Percentiles rank a stretch among this genome's conserved stretches.
Conservation (phyloP, 768 basidiomycete species). For the Hypholoma fasciculare region DNA sequence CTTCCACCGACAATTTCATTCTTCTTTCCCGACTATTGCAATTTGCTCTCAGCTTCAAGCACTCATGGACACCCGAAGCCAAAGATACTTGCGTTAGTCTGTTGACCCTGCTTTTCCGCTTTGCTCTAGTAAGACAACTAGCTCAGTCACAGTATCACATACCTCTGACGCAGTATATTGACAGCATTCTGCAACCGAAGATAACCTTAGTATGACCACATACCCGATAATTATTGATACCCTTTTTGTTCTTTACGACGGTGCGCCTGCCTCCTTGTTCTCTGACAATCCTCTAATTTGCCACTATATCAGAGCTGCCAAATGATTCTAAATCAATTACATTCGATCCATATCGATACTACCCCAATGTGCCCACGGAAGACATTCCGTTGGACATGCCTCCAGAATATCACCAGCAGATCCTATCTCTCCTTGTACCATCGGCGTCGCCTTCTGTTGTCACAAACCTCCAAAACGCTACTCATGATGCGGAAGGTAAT, state of each 20-base stretch:
- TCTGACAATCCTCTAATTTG: neutral
- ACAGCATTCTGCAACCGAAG: constrained; percentile 58
- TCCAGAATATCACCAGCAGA: constrained; percentile 52
- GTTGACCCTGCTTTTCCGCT: constrained; percentile 42
- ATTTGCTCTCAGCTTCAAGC: constrained; percentile 68
- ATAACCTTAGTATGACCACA: constrained; percentile 51
- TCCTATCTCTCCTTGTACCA: constrained; percentile 59
- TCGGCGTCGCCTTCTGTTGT: constrained; percentile 52
- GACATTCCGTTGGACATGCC: constrained; percentile 61
- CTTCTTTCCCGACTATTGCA: constrained; percentile 70
- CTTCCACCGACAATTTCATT: constrained; percentile 41
- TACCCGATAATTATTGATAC: constrained; percentile 76
- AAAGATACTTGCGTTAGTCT: constrained; percentile 48
- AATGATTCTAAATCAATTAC: constrained; percentile 51
- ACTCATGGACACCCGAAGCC: constrained; percentile 51
- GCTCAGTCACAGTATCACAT: constrained; percentile 1
- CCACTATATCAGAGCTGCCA: constrained; percentile 52
- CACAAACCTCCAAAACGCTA: constrained; percentile 56
- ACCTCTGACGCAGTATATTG: neutral
- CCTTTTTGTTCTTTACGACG: constrained; percentile 70
- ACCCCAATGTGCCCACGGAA: constrained; percentile 50
- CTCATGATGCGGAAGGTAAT: constrained; percentile 55
- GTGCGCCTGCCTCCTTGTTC: constrained; percentile 35
- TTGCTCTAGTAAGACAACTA: constrained; percentile 48
- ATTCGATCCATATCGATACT: constrained; percentile 65